phyloP scores from a whole-genome alignment of 768 basidiomycete genomes.

The Porphyrellus cyaneotinctus region DNA sequence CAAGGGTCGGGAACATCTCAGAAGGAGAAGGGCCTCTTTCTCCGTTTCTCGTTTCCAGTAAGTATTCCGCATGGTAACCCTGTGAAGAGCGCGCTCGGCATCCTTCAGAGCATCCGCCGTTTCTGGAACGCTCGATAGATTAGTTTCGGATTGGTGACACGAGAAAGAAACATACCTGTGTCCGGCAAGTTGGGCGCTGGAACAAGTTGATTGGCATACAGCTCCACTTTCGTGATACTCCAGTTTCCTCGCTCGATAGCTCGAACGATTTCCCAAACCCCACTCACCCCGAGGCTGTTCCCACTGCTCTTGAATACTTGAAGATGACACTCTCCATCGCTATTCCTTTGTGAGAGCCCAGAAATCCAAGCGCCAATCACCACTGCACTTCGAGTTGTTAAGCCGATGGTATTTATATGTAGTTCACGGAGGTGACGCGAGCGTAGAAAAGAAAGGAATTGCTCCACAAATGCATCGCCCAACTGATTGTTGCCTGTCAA shows the following conservation, averaged over 20 bases:
- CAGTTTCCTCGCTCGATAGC: constrained; percentile 49
- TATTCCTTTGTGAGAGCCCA: constrained; percentile 24
- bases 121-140: constrained; percentile 14
- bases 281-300: constrained; percentile 50
- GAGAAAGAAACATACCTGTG: constrained; percentile 5
- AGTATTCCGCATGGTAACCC: constrained; percentile 45
- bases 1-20: constrained; percentile 46
- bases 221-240: constrained; percentile 44
- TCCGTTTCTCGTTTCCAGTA: constrained; percentile 42
- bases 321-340: constrained; percentile 36
- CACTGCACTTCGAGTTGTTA: constrained; percentile 43
- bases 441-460: constrained; percentile 48
- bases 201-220: constrained; percentile 42
- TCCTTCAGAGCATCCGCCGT: constrained; percentile 32
- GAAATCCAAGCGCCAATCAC: constrained; percentile 48
- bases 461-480: constrained; percentile 45
- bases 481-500: constrained; percentile 47
- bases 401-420: constrained; percentile 45
- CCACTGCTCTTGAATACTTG: constrained; percentile 51
- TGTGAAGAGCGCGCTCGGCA: constrained; percentile 33
- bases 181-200: constrained; percentile 5
- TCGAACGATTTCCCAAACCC: constrained; percentile 44
- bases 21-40: constrained; percentile 46
- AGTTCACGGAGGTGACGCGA: constrained; percentile 48
- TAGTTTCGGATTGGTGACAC: constrained; percentile 14